These are phyloP conservation scores for Rhodofomes roseus DNA, from an alignment of 1,284 basidiomycete species.

Conservation along the genomic window DNA sequence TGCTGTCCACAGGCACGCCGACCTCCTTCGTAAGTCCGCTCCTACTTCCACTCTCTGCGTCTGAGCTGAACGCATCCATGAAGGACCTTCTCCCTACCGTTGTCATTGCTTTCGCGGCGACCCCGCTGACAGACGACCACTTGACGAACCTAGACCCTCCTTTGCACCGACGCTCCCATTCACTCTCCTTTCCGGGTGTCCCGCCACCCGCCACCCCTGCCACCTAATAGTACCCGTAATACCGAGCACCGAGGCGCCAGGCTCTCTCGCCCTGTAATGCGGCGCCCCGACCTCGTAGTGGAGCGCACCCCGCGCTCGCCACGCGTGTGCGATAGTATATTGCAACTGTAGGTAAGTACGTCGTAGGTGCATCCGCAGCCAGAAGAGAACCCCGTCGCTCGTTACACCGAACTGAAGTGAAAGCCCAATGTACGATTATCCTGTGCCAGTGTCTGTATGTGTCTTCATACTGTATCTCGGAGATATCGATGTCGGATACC, in stretches of 20 bases:
- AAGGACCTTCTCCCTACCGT: slow-evolving; percentile 8
- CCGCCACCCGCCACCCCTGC: not conserved
- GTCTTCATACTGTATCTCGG: not conserved
- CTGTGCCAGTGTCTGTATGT: not conserved
- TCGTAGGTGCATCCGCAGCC: slow-evolving; percentile 10
- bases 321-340: slow-evolving; percentile 6
- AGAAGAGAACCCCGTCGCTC: not conserved
- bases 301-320: not conserved
- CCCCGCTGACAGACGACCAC: slow-evolving; percentile 3
- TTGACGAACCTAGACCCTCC: slow-evolving; percentile 8
- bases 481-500: slow-evolving; percentile 1
- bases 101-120: slow-evolving; percentile 7
- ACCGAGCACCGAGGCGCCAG: not conserved
- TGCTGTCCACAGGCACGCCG: slow-evolving; percentile 9
- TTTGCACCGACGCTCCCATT: slow-evolving; percentile 3
- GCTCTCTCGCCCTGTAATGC: not conserved
- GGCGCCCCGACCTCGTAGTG: slow-evolving; percentile 3
- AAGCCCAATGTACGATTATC: slow-evolving; percentile 2
- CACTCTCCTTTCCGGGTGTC: not conserved
- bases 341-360: slow-evolving; percentile 10
- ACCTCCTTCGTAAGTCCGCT: slow-evolving; percentile 11
- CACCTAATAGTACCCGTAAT: slow-evolving; percentile 7
- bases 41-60: no score
- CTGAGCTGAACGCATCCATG: not conserved
- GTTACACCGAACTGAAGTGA: not conserved